Percentiles rank a stretch among this genome's conserved stretches.
Conservation (phyloP, 768 basidiomycete species). For the Kwoniella bestiolae region DNA sequence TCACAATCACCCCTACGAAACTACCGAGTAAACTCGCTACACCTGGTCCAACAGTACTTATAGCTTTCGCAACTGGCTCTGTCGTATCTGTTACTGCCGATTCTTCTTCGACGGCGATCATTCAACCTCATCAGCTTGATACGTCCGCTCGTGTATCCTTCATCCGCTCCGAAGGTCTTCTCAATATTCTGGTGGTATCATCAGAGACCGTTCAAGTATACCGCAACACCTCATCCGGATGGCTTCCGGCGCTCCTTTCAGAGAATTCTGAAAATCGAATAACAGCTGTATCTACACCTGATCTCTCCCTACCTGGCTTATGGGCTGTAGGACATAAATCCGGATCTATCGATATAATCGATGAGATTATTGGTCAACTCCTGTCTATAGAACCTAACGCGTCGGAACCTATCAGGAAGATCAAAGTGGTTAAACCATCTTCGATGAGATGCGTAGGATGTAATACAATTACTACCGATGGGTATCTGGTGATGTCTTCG, state of each 20-base stretch:
- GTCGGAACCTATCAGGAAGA: constrained; percentile 64
- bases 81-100: not conserved
- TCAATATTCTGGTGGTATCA: not conserved
- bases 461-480: constrained; percentile 69
- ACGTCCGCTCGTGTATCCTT: not conserved
- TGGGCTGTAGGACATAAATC: constrained; percentile 26
- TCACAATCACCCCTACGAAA: constrained; percentile 3
- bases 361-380: constrained; percentile 54
- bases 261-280: constrained; percentile 14
- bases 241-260: constrained; percentile 1
- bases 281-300: constrained; percentile 5
- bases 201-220: constrained; percentile 1
- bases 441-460: constrained; percentile 71
- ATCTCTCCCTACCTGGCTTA: constrained; percentile 7
- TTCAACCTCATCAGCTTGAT: not conserved
- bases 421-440: constrained; percentile 67
- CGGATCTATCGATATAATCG: constrained; percentile 34
- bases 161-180: not conserved
- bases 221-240: constrained; percentile 4
- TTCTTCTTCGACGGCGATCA: not conserved
- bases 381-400: constrained; percentile 64
- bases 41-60: constrained; percentile 4
- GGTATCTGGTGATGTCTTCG: constrained; percentile 70
- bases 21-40: not conserved
- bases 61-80: constrained; percentile 6